Evolutionary conservation across 345 rosid genomes (phyloP), one percentile per base, ranked within the genome.

Genomic region (Bruguiera parviflora): DNA sequence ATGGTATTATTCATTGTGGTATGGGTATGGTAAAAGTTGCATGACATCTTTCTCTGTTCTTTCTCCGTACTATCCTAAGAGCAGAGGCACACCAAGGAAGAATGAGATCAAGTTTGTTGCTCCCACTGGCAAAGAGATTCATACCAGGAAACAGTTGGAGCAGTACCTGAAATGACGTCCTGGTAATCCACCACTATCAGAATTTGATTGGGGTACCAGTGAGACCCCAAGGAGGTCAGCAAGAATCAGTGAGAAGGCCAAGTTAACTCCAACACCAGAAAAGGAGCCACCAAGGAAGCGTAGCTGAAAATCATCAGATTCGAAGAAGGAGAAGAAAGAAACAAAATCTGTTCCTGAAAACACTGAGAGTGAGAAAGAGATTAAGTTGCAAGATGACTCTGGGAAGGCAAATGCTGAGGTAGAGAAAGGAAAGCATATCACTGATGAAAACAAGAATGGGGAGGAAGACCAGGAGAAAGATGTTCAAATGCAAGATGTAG

Each of bases 201-300:
- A 86, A 72, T 89, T 91, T 71, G 96, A 91, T 60, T 91, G 97
- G 97, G 85, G 86, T 13, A 86, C 89, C 20, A 89, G 92, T 68
- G 96, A 87, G 80, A 83, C 88, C 31, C 96, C 91, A 20, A 87
- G 96, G 83, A 84, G 96, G 78, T 89, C 96, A 21, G 84, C 97
- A 57, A 89, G 96, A 74, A 85, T 91, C 80, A 83, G 90, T 60
- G 90, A 78, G 72, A 91, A 87, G 84, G 75, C 69, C 33, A 91
- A 89, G 81, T 83, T 91, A 22, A 73, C 88, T 31, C 91, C 92
- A 15, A 78, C 89, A 3, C 87, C 91, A 19, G 92, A 83, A 33
- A 87, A 83, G 70, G 89, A 85, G 72, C 85, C 88, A 6, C 84
- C 84, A 8, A 89, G 86, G 85, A 91, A 91, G 74, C 80, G 87